Evolutionary conservation across 495 filamentous ascomycete species (phyloP), one percentile per base, ranked within the genome.

Genomic region (Bathelium albidoporum): DNA sequence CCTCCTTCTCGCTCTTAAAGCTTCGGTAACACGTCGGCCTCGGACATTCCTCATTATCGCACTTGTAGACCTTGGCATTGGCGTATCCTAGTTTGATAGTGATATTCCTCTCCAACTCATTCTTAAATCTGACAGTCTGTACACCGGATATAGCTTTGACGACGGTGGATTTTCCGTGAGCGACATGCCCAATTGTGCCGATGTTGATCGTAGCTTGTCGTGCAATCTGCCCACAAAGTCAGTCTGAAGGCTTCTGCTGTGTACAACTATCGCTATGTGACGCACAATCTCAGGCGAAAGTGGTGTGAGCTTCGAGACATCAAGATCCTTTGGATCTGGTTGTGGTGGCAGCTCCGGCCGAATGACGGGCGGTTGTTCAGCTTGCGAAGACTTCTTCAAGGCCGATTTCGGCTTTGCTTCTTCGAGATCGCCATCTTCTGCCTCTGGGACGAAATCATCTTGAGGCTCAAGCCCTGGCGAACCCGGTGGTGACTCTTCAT

Each of bases 51-150:
- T 78, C 75, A 77, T 89, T 96, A 75, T 96, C 90, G 75, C 94
- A 98, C 82, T 97, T 92, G 84, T 98, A 98, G 78, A 98, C 89
- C 78, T 98, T 98, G 65, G 94, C 94, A 76, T 98, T 98, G 73
- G 94, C 94, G 75, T 98, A 98, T 73, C 94, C 94, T 73, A 98
- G 84, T 85, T 98, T 98, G 79, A 98, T 98, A 64, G 94, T 98
- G 72, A 98, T 98, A 73, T 98, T 98, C 68, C 94, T 83, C 79
- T 97, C 94, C 76, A 97, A 79, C 77, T 98, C 94, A 78, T 96
- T 98, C 86, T 98, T 98, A 83, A 98, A 98, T 64, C 94, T 85
- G 70, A 98, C 94, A 16, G 94, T 98, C 82, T 98, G 94, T 31
- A 98, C 94, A 58, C 94, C 95, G 0, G 94, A 97, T 67, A 98